phyloP scores from a whole-genome alignment of 169 alveolate species.

The Eimeria mitis region DNA sequence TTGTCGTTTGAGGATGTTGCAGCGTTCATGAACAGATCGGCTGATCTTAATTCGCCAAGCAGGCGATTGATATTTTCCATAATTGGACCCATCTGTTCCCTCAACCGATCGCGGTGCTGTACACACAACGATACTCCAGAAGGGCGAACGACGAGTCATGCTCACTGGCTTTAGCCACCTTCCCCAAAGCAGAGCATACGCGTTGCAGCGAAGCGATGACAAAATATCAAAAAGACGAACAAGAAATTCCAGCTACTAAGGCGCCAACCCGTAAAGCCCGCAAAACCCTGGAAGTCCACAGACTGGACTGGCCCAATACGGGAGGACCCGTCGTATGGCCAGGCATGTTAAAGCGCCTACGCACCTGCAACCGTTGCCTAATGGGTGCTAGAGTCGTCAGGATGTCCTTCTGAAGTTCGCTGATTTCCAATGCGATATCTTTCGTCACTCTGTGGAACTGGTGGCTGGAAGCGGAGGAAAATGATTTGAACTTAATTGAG shows the following conservation, averaged over 20 bases:
- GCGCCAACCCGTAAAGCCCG: background rate
- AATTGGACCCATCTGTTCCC: constrained; percentile 40
- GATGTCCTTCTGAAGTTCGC: constrained; percentile 51
- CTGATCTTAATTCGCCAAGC: constrained; percentile 41
- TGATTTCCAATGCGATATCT: constrained; percentile 38
- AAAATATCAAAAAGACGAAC: background rate
- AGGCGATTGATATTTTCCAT: constrained; percentile 42
- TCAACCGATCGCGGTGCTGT: constrained; percentile 60
- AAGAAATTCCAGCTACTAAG: background rate
- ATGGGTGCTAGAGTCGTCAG: constrained; percentile 27
- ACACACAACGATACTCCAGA: background rate
- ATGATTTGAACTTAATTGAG: constrained; percentile 25
- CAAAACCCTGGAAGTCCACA: background rate
- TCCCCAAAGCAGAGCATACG: background rate
- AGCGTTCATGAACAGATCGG: constrained; percentile 40
- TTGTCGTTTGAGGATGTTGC: background rate
- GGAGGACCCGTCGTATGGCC: background rate
- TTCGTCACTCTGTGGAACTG: constrained; percentile 24
- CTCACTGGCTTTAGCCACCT: background rate
- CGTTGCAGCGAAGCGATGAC: background rate
- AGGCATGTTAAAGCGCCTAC: background rate
- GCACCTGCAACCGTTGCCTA: constrained; percentile 39
- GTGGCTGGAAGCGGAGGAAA: constrained; percentile 26
- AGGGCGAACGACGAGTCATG: background rate
- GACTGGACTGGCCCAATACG: background rate